Evolutionary conservation across 2,329 filamentous ascomycete genomes (phyloP).

Genomic region (Xylaria sp.): DNA sequence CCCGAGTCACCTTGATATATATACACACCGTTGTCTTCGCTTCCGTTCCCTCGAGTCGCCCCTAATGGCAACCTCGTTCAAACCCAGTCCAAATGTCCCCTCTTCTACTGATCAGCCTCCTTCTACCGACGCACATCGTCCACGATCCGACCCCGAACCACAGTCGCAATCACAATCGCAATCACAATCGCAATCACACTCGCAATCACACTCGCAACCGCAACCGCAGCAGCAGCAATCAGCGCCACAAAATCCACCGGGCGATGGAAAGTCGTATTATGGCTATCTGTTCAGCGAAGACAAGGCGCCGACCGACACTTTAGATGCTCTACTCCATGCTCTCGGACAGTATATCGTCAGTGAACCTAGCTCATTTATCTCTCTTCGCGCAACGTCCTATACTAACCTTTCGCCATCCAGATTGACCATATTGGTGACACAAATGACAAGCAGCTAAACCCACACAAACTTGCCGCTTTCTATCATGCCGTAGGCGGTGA

Average conservation of each 20-base stretch:
- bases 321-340: constrained; percentile 74
- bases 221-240: constrained; percentile 35
- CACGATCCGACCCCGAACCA: constrained; percentile 30
- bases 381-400: constrained; percentile 3
- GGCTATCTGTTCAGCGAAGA: constrained; percentile 74
- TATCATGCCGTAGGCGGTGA: constrained; percentile 80
- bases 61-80: constrained; percentile 33
- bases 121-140: constrained; percentile 26
- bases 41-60: constrained; percentile 41
- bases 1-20: background rate
- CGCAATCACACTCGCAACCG: constrained; percentile 29
- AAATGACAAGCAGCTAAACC: constrained; percentile 64
- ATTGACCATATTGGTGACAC: constrained; percentile 68
- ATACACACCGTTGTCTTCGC: constrained; percentile 6
- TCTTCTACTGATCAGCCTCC: constrained; percentile 33
- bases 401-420: constrained; percentile 52
- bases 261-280: constrained; percentile 60
- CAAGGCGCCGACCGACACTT: constrained; percentile 73
- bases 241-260: constrained; percentile 34
- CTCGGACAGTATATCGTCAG: constrained; percentile 78
- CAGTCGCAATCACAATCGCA: constrained; percentile 24
- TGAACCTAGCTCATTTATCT: constrained; percentile 30
- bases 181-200: constrained; percentile 31
- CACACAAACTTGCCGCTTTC: constrained; percentile 78
- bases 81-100: constrained; percentile 40